A percentile compares a stretch with the other conserved stretches of the same genome.
These are phyloP conservation scores for Mrakia gelida DNA, from an alignment of 768 basidiomycete species.

Conservation along the genomic window DNA sequence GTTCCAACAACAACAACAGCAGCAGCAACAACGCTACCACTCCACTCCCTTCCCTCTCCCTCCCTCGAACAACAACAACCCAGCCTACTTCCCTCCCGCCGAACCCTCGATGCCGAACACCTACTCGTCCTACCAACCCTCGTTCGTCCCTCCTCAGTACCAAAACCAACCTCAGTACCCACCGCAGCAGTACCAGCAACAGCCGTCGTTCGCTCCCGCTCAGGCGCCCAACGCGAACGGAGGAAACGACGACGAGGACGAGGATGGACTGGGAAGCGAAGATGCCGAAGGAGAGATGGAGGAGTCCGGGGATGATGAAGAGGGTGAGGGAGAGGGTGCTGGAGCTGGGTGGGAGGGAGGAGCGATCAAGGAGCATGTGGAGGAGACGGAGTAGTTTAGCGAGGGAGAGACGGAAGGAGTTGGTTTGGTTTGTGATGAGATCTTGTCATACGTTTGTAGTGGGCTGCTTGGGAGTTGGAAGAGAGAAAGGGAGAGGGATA, in stretches of 20 bases:
- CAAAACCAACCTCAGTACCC: background rate
- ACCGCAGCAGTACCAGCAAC: background rate
- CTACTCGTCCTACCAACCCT: background rate
- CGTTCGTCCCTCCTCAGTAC: background rate
- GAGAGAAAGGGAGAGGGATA: too few species aligned
- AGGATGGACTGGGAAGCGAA: background rate
- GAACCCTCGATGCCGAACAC: background rate
- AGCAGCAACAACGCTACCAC: slow-evolving; percentile 3
- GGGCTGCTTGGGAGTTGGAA: too few species aligned
- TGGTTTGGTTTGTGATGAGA: too few species aligned
- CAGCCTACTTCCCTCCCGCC: background rate
- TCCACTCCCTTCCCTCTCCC: background rate
- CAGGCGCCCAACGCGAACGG: too few species aligned
- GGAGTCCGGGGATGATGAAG: background rate
- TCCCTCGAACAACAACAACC: background rate
- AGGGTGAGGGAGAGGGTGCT: background rate
- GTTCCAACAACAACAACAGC: background rate
- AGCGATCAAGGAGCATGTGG: slow-evolving; percentile 11
- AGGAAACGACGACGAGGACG: background rate
- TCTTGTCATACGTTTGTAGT: too few species aligned
- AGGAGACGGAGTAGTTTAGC: background rate
- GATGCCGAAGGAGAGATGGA: background rate
- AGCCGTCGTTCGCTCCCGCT: background rate
- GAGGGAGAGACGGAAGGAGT: background rate
- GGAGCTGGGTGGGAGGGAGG: background rate